Base-by-base conservation (phyloP, 1,284 basidiomycete species). In the Chondrostereum purpureum region DNA sequence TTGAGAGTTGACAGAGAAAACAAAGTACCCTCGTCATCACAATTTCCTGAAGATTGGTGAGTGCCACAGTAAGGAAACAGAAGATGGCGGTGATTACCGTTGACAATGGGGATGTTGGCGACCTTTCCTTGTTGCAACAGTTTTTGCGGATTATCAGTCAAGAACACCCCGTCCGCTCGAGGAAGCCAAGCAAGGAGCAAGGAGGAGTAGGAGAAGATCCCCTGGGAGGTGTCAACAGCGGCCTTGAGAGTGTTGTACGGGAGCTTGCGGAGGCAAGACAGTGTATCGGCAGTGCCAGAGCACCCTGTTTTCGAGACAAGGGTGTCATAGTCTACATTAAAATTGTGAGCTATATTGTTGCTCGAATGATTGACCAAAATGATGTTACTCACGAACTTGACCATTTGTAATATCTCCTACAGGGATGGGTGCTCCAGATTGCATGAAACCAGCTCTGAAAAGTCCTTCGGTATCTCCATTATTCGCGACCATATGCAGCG, bases 1-100 rank as follows among this genome's bases (percentile, higher is more conserved):
- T 74, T 72, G 27, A 65, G 43, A 10, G 53, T 66, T 1, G 70
- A 59, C 5, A 77, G 50, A 0, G 72, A 63, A 52, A 78, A 77
- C 0, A 72, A 23, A 0, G 76, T 77, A n/a, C 75, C 76, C 56
- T 78, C 75, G 45, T 77, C 76, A 43, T 76, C 73, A 44, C 67
- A 70, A 45, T 73, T 65, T 19, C 69, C 68, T 62, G 23, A 22
- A 20, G 16, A 43, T 13, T 34, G 24, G 13, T 23, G 18, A 39
- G 23, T 42, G n/a, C 36, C 13, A 14, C 31, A n/a, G 33, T 5
- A 42, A 36, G 11, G 27, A 31, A 11, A 20, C 2, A 2, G 8
- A n/a, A n/a, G n/a, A n/a, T n/a, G n/a, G n/a, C n/a, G n/a, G n/a
- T n/a, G n/a, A n/a, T n/a, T 44, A 66, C 73, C 74, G 10, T 53